These are phyloP conservation scores for Tricholoma saponaceum DNA, from an alignment of 768 basidiomycete species.

Conservation along the genomic window DNA sequence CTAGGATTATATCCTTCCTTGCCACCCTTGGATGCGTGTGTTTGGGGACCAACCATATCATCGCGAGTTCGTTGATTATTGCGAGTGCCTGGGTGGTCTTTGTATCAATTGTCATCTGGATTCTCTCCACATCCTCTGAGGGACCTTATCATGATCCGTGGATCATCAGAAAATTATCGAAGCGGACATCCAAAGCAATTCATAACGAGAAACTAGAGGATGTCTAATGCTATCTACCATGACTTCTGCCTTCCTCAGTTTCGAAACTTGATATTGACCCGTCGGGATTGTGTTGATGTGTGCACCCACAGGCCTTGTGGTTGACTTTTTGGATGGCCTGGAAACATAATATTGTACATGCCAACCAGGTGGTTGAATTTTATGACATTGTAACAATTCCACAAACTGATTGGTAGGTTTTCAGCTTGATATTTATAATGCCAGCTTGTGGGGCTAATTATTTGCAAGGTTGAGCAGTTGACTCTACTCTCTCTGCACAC, in stretches of 20 bases:
- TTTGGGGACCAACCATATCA: conserved; percentile 8
- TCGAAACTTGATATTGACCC: no score
- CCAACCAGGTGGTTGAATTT: no score
- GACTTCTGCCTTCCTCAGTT: neutral
- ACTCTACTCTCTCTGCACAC: no score
- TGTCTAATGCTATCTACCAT: neutral
- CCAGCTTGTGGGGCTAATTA: no score
- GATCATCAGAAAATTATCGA: neutral
- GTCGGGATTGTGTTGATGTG: no score
- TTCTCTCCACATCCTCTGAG: conserved; percentile 14
- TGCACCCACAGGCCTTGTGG: no score
- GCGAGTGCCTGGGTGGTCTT: conserved; percentile 10
- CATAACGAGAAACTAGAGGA: neutral
- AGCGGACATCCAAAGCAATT: neutral
- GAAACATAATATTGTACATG: no score
- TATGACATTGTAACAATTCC: no score
- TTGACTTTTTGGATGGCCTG: no score
- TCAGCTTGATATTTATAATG: no score
- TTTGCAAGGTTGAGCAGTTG: no score
- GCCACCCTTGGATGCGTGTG: conserved; percentile 20
- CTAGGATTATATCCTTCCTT: conserved; percentile 21
- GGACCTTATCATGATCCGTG: conserved; percentile 9
- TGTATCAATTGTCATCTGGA: conserved; percentile 16
- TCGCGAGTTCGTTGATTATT: conserved; percentile 12
- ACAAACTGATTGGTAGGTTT: no score